Evolutionary conservation across 2,329 filamentous ascomycete genomes (phyloP).

Genomic region (Reticulascus tulasneorum): DNA sequence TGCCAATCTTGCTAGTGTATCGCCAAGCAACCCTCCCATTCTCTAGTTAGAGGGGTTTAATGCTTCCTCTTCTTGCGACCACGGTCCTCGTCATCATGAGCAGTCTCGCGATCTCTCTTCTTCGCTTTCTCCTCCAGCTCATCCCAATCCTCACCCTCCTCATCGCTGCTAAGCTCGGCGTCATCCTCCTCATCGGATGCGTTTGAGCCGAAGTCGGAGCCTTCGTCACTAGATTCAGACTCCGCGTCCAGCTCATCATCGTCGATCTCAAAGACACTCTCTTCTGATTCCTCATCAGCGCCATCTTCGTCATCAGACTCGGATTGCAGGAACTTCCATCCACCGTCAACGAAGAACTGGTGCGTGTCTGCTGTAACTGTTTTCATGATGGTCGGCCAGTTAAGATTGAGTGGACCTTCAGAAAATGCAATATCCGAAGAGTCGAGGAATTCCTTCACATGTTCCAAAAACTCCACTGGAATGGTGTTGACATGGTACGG

Average conservation of each 20-base stretch:
- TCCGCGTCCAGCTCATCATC: slow-evolving; percentile 83
- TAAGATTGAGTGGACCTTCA: slow-evolving; percentile 93
- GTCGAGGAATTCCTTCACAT: slow-evolving; percentile 97
- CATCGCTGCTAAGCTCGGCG: slow-evolving; percentile 67
- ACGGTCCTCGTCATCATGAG: slow-evolving; percentile 78
- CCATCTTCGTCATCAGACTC: slow-evolving; percentile 83
- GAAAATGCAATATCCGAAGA: slow-evolving; percentile 91
- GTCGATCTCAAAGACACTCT: slow-evolving; percentile 86
- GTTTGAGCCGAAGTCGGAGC: slow-evolving; percentile 90
- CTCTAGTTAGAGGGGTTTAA: slow-evolving; percentile 5
- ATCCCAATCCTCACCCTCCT: slow-evolving; percentile 88
- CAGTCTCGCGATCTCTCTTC: slow-evolving; percentile 71
- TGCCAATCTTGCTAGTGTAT: too few species aligned
- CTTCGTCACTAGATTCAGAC: slow-evolving; percentile 73
- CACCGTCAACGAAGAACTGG: slow-evolving; percentile 90
- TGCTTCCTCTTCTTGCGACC: slow-evolving; percentile 66
- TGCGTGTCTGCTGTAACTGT: slow-evolving; percentile 93
- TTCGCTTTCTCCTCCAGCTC: slow-evolving; percentile 88
- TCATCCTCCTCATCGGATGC: slow-evolving; percentile 80
- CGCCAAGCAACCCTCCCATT: too few species aligned
- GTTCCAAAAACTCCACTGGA: slow-evolving; percentile 88
- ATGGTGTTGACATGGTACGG: slow-evolving; percentile 98
- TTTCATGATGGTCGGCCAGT: slow-evolving; percentile 99
- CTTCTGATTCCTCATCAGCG: slow-evolving; percentile 78
- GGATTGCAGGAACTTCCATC: slow-evolving; percentile 86